Percentiles rank a stretch among this genome's conserved stretches.
phyloP scores from a whole-genome alignment of 805 yeast genomes.

The Candida vartiovaarae region DNA sequence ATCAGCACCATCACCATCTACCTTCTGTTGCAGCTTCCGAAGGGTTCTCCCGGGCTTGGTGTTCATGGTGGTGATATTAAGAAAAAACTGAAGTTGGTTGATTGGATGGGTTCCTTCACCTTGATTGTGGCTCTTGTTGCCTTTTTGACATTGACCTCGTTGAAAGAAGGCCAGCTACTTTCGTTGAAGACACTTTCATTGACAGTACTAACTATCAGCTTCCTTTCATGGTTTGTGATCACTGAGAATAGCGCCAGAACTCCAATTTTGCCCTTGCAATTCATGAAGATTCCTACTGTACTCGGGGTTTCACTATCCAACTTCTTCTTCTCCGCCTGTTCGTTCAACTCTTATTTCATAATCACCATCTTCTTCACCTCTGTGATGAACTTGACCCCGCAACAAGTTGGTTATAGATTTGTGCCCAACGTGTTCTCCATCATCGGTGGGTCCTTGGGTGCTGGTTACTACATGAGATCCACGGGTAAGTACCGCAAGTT shows the following conservation, averaged over 20 bases:
- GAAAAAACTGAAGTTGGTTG: conserved; percentile 48
- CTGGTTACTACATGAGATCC: conserved; percentile 56
- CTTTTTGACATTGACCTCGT: conserved; percentile 43
- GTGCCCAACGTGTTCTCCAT: conserved; percentile 55
- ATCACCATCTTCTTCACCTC: conserved; percentile 56
- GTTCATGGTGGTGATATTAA: conserved; percentile 32
- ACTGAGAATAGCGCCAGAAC: conserved; percentile 38
- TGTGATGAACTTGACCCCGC: conserved; percentile 45
- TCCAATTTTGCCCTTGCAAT: conserved; percentile 56
- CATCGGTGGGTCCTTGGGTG: conserved; percentile 52
- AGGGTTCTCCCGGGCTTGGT: conserved; percentile 49
- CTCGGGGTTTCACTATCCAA: conserved; percentile 58
- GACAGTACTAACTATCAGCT: conserved; percentile 27
- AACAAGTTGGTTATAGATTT: conserved; percentile 51
- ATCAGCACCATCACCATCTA: conserved; percentile 35
- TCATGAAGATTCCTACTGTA: conserved; percentile 51
- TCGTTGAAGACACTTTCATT: conserved; percentile 28
- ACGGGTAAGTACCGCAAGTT: conserved; percentile 55
- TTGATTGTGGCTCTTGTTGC: conserved; percentile 38
- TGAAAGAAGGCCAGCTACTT: conserved; percentile 43
- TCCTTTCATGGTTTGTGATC: conserved; percentile 36
- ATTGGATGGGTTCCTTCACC: conserved; percentile 43
- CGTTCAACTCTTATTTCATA: conserved; percentile 42
- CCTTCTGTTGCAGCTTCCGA: conserved; percentile 34
- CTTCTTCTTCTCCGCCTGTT: conserved; percentile 40